Base-by-base conservation (phyloP, 1,139 yeast genomes). In the Candida glucosophila region DNA sequence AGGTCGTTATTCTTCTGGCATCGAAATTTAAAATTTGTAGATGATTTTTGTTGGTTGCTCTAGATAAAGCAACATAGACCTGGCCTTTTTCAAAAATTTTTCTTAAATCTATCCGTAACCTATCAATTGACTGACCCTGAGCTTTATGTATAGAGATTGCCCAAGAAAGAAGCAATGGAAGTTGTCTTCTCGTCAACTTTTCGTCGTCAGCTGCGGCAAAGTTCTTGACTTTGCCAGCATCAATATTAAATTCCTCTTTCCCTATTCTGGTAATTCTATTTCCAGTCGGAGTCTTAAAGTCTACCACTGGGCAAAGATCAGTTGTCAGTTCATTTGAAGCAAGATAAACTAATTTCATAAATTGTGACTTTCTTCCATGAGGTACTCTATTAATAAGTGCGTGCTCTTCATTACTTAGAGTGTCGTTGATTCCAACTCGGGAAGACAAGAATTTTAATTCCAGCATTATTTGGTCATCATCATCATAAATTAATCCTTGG, bases 91-190 rank as follows among this genome's bases (percentile, higher is more conserved):
- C 95, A 44, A 85, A 85, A 16, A 77, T 71, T 37, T 66, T 68
- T 16, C 67, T 58, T 29, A 85, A 55, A 42, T 85, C 92, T 4
- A 85, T 90, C 35, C 72, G 67, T n/a, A 85, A 76, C 30, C 92
- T 53, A 20, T 73, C 77, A 26, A 85, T 64, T 0, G 96, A 82
- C 54, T 85, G 95, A 2, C 96, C 96, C 52, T 85, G 96, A 0
- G 95, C 77, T 44, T 85, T 85, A 49, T 85, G 96, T 28, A 85
- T 85, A 0, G 95, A 82, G 41, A 85, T 54, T 0, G 95, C 93
- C 94, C 95, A 85, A 8, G 95, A 77, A 19, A 81, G 58, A 28
- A 82, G 58, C 19, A 85, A 57, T 0, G 95, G 96, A 4, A 82
- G 40, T 46, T 85, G 95, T 0, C 35, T 41, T 37, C 92, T 64